Percentiles rank a stretch among this genome's conserved stretches.
phyloP scores from a whole-genome alignment of 257 asterid species.

The Coffea eugenioides region DNA sequence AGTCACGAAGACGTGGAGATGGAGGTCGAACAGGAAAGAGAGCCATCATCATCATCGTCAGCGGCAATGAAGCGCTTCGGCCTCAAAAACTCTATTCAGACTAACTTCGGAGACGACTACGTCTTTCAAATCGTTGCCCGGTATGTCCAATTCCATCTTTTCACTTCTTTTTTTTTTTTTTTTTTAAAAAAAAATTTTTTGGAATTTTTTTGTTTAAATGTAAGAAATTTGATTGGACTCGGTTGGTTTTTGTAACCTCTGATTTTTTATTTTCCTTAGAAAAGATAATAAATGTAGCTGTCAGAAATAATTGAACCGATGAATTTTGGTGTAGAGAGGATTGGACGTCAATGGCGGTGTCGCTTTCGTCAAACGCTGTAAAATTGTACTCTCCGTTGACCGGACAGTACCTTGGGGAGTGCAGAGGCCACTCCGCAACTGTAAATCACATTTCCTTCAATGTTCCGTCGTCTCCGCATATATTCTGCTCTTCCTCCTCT shows the following conservation, averaged over 20 bases:
- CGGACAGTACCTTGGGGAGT: conserved; percentile 86
- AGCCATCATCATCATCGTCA: conserved; percentile 22
- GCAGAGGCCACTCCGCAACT: conserved; percentile 65
- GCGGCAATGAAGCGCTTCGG: conserved; percentile 46
- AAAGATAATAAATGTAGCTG: neutral
- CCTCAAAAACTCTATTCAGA: conserved; percentile 71
- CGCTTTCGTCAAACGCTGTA: conserved; percentile 82
- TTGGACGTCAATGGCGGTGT: conserved; percentile 90
- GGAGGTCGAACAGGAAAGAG: conserved; percentile 63
- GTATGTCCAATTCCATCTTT: conserved; percentile 27
- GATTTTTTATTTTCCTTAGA: neutral
- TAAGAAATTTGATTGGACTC: neutral
- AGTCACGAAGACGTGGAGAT: conserved; percentile 32
- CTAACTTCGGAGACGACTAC: conserved; percentile 90
- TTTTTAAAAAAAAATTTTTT: no score
- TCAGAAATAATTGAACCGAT: neutral
- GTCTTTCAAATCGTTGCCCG: conserved; percentile 80
- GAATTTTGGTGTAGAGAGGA: conserved; percentile 51
- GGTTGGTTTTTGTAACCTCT: neutral
- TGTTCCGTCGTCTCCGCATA: conserved; percentile 60
- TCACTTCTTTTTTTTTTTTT: neutral
- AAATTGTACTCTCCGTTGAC: conserved; percentile 81
- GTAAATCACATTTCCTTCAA: conserved; percentile 70
- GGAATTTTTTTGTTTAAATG: neutral
- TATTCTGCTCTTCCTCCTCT: conserved; percentile 78